These are phyloP conservation scores for Flammula alnicola DNA, from an alignment of 1,284 basidiomycete species.

Conservation along the genomic window DNA sequence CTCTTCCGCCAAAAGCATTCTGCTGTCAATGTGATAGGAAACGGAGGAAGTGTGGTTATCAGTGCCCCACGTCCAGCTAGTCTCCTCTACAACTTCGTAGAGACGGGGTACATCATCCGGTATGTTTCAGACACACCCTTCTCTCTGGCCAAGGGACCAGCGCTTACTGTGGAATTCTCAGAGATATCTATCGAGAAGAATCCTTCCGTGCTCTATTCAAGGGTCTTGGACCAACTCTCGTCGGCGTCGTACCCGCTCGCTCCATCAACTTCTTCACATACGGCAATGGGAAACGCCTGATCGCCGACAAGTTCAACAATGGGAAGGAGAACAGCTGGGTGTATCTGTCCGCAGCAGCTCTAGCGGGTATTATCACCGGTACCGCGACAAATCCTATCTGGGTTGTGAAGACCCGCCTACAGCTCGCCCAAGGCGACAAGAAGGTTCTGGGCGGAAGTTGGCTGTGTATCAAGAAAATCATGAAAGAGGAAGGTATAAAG, in stretches of 20 bases:
- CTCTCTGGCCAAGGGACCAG: not conserved
- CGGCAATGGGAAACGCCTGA: constrained; percentile 93
- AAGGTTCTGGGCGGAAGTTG: constrained; percentile 58
- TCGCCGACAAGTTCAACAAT: constrained; percentile 83
- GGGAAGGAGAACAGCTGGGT: constrained; percentile 86
- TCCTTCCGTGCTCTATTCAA: constrained; percentile 92
- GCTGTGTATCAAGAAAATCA: constrained; percentile 73
- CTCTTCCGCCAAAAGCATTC: constrained; percentile 73
- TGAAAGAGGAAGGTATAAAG: constrained; percentile 80
- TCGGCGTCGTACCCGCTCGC: constrained; percentile 93
- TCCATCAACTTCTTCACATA: constrained; percentile 99
- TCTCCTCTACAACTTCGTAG: constrained; percentile 91
- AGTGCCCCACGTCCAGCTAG: constrained; percentile 48
- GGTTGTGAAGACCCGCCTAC: constrained; percentile 97
- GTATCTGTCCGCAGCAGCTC: constrained; percentile 86
- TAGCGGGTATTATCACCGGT: constrained; percentile 86
- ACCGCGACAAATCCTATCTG: constrained; percentile 97
- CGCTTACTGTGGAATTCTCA: too few relatives aligned
- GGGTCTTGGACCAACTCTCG: constrained; percentile 92
- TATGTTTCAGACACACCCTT: constrained; percentile 39
- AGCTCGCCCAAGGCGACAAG: constrained; percentile 53
- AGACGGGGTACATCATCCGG: constrained; percentile 91
- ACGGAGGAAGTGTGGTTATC: constrained; percentile 21
- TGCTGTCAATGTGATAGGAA: constrained; percentile 43
- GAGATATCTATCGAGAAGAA: constrained; percentile 91